These are phyloP conservation scores for Pseudocercospora ulei DNA, from an alignment of 2,329 filamentous ascomycete genomes.

Conservation along the genomic window DNA sequence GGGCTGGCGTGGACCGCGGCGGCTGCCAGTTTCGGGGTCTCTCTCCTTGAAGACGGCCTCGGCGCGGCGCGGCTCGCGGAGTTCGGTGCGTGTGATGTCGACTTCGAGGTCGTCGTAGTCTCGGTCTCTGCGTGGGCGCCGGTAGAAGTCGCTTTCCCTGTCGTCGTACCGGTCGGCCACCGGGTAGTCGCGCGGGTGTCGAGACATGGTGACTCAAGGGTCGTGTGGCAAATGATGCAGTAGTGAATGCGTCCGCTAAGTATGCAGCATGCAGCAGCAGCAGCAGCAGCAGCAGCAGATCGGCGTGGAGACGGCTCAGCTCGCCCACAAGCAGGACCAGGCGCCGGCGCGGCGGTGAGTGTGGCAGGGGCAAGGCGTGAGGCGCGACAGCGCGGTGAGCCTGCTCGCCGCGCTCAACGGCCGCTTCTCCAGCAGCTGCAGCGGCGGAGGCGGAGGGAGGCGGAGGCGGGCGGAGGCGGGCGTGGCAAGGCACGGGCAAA, in stretches of 20 bases:
- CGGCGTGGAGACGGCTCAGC: not conserved
- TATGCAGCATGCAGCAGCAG: slow-evolving; percentile 4
- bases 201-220: slow-evolving; percentile 26
- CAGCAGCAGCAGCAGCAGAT: slow-evolving; percentile 2
- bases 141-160: slow-evolving; percentile 37
- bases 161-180: slow-evolving; percentile 42
- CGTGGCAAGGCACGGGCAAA: no score
- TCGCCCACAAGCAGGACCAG: slow-evolving; percentile 2
- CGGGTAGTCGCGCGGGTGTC: slow-evolving; percentile 27
- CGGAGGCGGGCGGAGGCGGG: no score
- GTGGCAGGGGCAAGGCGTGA: slow-evolving; percentile 6
- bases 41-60: slow-evolving; percentile 30
- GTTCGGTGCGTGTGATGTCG: slow-evolving; percentile 36
- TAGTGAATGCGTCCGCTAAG: slow-evolving; percentile 9
- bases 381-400: not conserved
- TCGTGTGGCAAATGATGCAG: slow-evolving; percentile 6
- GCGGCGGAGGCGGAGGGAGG: not conserved
- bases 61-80: slow-evolving; percentile 24
- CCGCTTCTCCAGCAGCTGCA: slow-evolving; percentile 1
- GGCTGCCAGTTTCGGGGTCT: slow-evolving; percentile 30
- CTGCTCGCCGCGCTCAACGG: slow-evolving; percentile 1
- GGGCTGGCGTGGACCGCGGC: slow-evolving; percentile 38
- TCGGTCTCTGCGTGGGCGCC: slow-evolving; percentile 34
- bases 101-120: slow-evolving; percentile 46
- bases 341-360: not conserved